Evolutionary conservation across 1,284 basidiomycete species (phyloP), one percentile per base, ranked within the genome.

Genomic region (Anthracocystis setariae): DNA sequence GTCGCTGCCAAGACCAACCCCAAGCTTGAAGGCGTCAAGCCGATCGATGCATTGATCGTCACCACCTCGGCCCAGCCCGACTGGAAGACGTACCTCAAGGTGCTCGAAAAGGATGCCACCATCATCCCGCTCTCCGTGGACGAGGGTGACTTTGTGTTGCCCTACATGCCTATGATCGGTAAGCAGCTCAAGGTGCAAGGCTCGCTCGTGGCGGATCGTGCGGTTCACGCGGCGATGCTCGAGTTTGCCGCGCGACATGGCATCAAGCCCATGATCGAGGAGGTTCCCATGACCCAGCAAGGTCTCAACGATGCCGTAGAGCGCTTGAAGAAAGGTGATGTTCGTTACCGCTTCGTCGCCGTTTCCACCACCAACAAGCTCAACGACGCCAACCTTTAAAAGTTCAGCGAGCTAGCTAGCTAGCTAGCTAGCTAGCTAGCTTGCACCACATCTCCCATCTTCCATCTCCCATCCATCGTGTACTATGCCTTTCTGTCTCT

Each of bases 251-350:
- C 76, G 12, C 63, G 67, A 15, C 60, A 76, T 56, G 57, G 54
- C 43, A 58, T 79, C 53, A 61, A 66, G 57, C 78, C 79, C 23
- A 73, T 77, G 27, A 71, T 79, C 66, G 79, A 81, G 59, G 67
- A 73, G 52, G 72, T 81, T 3, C 70, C 74, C 24, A 81, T 81
- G 79, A 77, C 70, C 44, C 69, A 74, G 49, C 73, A 79, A n/a
- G 74, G 73, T 24, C 50, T 81, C 59, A 80, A 80, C 61, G 12
- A 42, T 40, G 79, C 79, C 24, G 57, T 72, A 8, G 74, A 77
- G 29, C 56, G 79, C 5, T 65, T 80, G 32, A 61, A 76, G 38
- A 76, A 78, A 61, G 79, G 79, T 44, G 76, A 81, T 45, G 75
- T 80, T 2, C 65, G 77, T 29, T 80, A 77, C 65, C 63, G 79